phyloP scores from a whole-genome alignment of 495 filamentous ascomycete species.

The Staphylotrichum longicolle region DNA sequence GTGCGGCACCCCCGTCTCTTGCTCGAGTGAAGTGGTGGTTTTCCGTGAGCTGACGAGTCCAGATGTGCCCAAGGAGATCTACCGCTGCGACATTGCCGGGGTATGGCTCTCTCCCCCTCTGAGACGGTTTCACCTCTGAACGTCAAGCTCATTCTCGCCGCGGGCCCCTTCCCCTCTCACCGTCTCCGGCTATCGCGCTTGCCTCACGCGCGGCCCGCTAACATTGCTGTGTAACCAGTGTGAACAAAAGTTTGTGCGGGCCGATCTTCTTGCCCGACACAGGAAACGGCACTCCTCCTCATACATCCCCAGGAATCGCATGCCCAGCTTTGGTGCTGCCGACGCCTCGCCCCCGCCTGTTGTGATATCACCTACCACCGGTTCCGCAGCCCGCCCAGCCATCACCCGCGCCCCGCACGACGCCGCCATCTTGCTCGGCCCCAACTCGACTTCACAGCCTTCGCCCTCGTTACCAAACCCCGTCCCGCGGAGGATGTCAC shows the following conservation, averaged over 20 bases:
- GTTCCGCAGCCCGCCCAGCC: conserved; percentile 36
- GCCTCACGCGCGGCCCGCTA: neutral
- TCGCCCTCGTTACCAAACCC: conserved; percentile 31
- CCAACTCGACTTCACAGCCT: conserved; percentile 37
- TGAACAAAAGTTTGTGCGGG: conserved; percentile 84
- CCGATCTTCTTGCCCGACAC: conserved; percentile 87
- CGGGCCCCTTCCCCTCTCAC: neutral
- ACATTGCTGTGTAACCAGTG: conserved; percentile 45
- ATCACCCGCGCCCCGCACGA: conserved; percentile 47
- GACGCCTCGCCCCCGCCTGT: conserved; percentile 25
- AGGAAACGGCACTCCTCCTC: conserved; percentile 88
- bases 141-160: neutral
- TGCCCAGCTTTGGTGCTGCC: conserved; percentile 65
- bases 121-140: neutral
- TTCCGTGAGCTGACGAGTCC: conserved; percentile 46
- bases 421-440: conserved; percentile 45
- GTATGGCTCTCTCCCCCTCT: conserved; percentile 13
- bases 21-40: neutral
- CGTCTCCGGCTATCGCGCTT: neutral
- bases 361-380: conserved; percentile 32
- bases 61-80: conserved; percentile 94
- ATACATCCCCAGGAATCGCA: conserved; percentile 86
- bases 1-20: conserved; percentile 29
- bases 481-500: conserved; percentile 22
- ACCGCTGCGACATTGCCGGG: conserved; percentile 83